Conservation (phyloP, 2,329 filamentous ascomycete genomes). For the Penicillium sp. region DNA sequence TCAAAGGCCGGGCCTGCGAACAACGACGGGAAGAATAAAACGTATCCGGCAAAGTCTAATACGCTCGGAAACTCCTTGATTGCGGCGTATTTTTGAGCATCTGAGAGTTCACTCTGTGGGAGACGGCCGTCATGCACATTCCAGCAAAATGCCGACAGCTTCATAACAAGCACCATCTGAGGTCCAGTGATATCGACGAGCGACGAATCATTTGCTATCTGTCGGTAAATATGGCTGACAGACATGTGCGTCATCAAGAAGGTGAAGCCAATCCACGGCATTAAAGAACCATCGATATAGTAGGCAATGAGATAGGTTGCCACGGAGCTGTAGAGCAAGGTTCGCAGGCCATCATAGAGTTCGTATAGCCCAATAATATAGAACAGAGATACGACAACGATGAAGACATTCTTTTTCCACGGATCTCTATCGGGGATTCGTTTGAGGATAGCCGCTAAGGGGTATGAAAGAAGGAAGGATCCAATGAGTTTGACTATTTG, state of each 20-base stretch:
- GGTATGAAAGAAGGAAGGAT: conserved; percentile 88
- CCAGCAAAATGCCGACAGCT: conserved; percentile 94
- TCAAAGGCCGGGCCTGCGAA: conserved; percentile 92
- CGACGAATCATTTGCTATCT: conserved; percentile 63
- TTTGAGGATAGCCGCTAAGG: conserved; percentile 82
- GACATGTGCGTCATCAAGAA: conserved; percentile 97
- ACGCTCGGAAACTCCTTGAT: conserved; percentile 69
- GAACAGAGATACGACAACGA: conserved; percentile 75
- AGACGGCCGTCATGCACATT: conserved; percentile 90
- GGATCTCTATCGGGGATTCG: conserved; percentile 82
- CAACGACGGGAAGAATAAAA: conserved; percentile 90
- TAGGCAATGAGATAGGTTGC: conserved; percentile 80
- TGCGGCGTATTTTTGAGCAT: conserved; percentile 78
- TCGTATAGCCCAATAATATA: conserved; percentile 92
- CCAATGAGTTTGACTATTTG: conserved; percentile 84
- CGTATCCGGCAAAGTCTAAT: conserved; percentile 82
- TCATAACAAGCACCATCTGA: conserved; percentile 99
- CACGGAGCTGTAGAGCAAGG: conserved; percentile 71
- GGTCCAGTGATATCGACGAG: conserved; percentile 83
- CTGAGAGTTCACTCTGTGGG: conserved; percentile 73
- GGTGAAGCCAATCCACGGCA: conserved; percentile 95
- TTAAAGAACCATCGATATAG: conserved; percentile 80
- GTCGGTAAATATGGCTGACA: conserved; percentile 78
- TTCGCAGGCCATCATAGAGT: conserved; percentile 79
- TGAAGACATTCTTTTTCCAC: conserved; percentile 82